Evolutionary conservation across 192 early-diverging fungal species (phyloP), one percentile per base, ranked within the genome.

Genomic region (Coemansia sp.): DNA sequence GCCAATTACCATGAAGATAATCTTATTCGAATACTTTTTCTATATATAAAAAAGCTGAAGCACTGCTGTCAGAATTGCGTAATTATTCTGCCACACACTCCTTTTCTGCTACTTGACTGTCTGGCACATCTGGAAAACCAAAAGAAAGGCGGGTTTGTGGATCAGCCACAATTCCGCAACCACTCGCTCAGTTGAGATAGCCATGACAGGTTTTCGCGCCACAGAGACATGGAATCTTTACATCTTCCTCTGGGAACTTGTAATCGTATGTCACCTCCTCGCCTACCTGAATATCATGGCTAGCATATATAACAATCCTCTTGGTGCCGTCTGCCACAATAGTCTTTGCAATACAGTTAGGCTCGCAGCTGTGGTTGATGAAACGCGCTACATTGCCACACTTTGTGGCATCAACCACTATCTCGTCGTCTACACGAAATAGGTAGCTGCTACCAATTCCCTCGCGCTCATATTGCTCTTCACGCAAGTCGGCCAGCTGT

Each of bases 231-330:
- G 96, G 97, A 66, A 99, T 98, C 83, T 99, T 99, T 66, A 72
- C 65, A 19, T 83, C 80, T 61, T 85, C 77, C 1, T 60, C 45
- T 21, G 75, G 78, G 77, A 86, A 86, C 85, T 98, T 96, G 88
- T 99, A 99, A 76, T 99, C 95, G 73, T 99, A 99, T 0, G 98
- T 99, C 67, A 99, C 94, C 72, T 99, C 98, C 68, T 98, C 97
- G 39, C 94, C 97, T 54, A 88, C 90, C 65, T 92, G 88, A 67
- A 98, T 98, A 61, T 95, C 92, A 18, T 91, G 83, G 76, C 94
- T 94, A 42, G 98, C 98, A 80, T 99, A 98, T 66, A 99, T 99
- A 43, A 96, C 97, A 76, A 98, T 98, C 65, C 93, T 93, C 78
- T 96, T 98, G 41, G 90, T 88, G 13, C 92, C 93, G 49, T 94